phyloP scores from a whole-genome alignment of 2,329 filamentous ascomycete genomes.

The Penicillium sp. region DNA sequence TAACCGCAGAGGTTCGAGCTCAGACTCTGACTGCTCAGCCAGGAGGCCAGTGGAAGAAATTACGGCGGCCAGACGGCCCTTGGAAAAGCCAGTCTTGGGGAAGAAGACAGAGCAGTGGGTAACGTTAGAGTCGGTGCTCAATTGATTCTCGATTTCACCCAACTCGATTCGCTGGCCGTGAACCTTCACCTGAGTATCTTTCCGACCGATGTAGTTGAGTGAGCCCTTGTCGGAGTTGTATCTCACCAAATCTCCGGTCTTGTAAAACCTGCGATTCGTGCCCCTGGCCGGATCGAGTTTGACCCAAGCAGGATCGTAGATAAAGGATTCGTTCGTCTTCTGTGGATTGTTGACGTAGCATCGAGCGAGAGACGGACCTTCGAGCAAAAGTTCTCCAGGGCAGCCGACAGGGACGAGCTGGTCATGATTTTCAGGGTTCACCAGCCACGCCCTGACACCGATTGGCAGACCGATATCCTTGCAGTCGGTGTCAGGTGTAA shows the following conservation, averaged over 20 bases:
- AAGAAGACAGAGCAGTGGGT: conserved; percentile 37
- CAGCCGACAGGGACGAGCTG: conserved; percentile 41
- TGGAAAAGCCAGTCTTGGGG: conserved; percentile 34
- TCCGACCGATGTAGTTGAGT: conserved; percentile 52
- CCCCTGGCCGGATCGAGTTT: conserved; percentile 30
- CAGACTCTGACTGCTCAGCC: conserved; percentile 15
- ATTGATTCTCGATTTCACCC: conserved; percentile 47
- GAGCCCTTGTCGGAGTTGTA: conserved; percentile 36
- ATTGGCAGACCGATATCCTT: conserved; percentile 36
- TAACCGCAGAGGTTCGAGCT: conserved; percentile 25
- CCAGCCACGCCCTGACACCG: conserved; percentile 38
- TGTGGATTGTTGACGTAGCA: conserved; percentile 58
- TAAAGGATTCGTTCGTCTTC: conserved; percentile 57
- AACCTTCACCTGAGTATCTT: conserved; percentile 65
- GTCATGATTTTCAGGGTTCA: conserved; percentile 39
- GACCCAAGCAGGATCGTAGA: conserved; percentile 54
- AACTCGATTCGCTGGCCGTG: conserved; percentile 62
- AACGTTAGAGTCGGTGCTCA: conserved; percentile 27
- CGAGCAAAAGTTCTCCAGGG: conserved; percentile 37
- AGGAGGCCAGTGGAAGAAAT: conserved; percentile 27
- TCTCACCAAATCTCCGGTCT: conserved; percentile 40
- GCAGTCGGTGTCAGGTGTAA: conserved; percentile 30
- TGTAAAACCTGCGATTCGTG: conserved; percentile 35
- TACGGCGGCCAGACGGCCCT: conserved; percentile 31
- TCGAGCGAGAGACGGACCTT: conserved; percentile 55